Conservation (phyloP, 148 eudicot genomes). For the Gaultheria prostrata region DNA sequence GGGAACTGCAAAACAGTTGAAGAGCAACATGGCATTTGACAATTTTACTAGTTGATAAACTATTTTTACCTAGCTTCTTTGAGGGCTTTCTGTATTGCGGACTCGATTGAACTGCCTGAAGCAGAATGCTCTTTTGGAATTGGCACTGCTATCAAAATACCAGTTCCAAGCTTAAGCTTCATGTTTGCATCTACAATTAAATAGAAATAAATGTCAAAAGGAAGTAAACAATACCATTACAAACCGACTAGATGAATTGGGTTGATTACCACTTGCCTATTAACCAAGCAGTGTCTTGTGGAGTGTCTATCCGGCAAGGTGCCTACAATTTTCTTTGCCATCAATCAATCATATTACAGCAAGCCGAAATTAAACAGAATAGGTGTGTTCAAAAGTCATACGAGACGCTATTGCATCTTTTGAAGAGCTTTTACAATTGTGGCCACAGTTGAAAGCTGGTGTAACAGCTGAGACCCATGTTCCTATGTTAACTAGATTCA, state of each 20-base stretch:
- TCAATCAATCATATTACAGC: not conserved
- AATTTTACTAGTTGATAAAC: constrained; percentile 7
- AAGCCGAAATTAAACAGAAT: constrained; percentile 7
- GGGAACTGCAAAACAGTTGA: constrained; percentile 6
- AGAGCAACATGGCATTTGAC: not conserved
- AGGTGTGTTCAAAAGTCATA: not conserved
- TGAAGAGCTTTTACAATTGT: not conserved
- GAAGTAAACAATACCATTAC: not conserved
- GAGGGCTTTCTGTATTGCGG: constrained; percentile 83
- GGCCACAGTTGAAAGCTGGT: not conserved
- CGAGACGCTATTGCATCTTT: not conserved
- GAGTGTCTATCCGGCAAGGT: constrained; percentile 68
- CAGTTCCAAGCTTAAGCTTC: constrained; percentile 66
- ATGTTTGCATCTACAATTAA: constrained; percentile 55
- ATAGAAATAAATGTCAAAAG: not conserved
- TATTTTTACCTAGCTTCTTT: constrained; percentile 65
- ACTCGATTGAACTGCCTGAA: constrained; percentile 72
- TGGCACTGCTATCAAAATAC: constrained; percentile 87
- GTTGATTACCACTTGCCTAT: constrained; percentile 46
- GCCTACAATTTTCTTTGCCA: constrained; percentile 39
- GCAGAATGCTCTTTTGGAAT: constrained; percentile 85
- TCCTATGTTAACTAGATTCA: not conserved
- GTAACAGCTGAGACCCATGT: not conserved
- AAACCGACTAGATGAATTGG: not conserved
- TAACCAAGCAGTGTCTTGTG: constrained; percentile 81